Base-by-base conservation (phyloP, 805 yeast species). In the Isabelozyma rhagii region DNA sequence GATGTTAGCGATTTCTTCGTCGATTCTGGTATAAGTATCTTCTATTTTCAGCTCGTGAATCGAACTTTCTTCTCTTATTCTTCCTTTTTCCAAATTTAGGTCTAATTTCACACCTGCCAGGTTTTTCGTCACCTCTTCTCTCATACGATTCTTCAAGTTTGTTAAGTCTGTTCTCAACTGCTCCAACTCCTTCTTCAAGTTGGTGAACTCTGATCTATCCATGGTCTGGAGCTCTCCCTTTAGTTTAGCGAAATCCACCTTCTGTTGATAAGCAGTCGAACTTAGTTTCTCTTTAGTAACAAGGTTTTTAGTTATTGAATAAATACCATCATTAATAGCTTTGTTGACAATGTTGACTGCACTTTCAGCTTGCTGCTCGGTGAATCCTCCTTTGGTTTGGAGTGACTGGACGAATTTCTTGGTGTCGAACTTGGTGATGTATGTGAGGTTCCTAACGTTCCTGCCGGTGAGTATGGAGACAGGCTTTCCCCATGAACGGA, bases 171-270 rank as follows among this genome's bases (percentile, higher is more conserved):
- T 84, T 47, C 86, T 78, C 36, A 94, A 75, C 47, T 90, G 78
- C 59, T 93, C 98, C 62, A 89, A 93, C 63, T 94, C 97, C 60
- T 86, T 88, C 59, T 86, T 84, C 52, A 93, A 78, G 46, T 83
- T 82, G 51, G 87, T 84, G 61, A 89, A 87, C 60, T 94, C 98
- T 27, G 90, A 80, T 62, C 84, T 83, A 69, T 94, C 98, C 67
- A 89, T 81, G 45, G 90, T 84, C 59, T 90, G 92, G 41, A 94
- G 77, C 65, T 93, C 98, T 31, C 97, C 96, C 62, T 92, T 86
- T 52, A 94, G 78, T 63, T 93, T 93, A 39, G 97, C 94, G 76
- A 94, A 93, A 63, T 94, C 98, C 31, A 94, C 97, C 59, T 93
- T 89, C 61, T 94, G 98, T 64, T 93, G 97, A 67, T 94, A 94